Evolutionary conservation across 208 protist genomes (phyloP), one percentile per base, ranked within the genome.

Genomic region (Giardia duodenalis): DNA sequence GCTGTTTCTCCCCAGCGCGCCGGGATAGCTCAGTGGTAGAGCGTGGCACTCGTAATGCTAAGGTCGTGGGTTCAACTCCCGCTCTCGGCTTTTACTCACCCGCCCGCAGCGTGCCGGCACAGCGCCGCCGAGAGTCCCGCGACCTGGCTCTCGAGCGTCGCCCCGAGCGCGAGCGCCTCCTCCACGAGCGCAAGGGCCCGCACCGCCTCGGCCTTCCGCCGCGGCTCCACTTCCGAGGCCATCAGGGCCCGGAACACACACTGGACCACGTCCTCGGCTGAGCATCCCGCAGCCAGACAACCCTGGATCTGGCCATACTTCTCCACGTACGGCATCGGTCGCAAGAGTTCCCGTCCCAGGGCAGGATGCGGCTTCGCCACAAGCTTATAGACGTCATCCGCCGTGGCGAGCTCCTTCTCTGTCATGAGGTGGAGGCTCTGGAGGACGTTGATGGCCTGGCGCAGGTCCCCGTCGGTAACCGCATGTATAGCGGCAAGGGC

Each of bases 391-490:
- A 91, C 2, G 46, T 2, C 10, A 1, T 1, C 45, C 30, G 10
- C 42, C 1, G 88, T 91, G 19, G 44, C 44, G 4, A 44, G 22
- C 44, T 89, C 4, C 22, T 44, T 10, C 4, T 46, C 4, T n/a
- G 10, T 1, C 44, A 47, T 43, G 1, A 47, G 2, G 46, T 2
- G 10, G 39, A 4, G 44, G 86, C 86, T 89, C 42, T 93, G 76
- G 10, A 93, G n/a, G 1, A 93, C 2, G 44, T 92, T 93, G 10
- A 93, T 48, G 4, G 44, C n/a, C n/a, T 2, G 0, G 2, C 92
- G 43, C 48, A 93, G 2, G 47, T 93, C 92, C 1, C 92, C 92
- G 2, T 3, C 1, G 3, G 3, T 0, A 1, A 93, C 0, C 1
- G 44, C 42, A 0, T 22, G 46, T 1, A 93, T 4, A 0, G 46